Conservation (phyloP, 2,329 filamentous ascomycete genomes). For the Botrytis paeoniae region DNA sequence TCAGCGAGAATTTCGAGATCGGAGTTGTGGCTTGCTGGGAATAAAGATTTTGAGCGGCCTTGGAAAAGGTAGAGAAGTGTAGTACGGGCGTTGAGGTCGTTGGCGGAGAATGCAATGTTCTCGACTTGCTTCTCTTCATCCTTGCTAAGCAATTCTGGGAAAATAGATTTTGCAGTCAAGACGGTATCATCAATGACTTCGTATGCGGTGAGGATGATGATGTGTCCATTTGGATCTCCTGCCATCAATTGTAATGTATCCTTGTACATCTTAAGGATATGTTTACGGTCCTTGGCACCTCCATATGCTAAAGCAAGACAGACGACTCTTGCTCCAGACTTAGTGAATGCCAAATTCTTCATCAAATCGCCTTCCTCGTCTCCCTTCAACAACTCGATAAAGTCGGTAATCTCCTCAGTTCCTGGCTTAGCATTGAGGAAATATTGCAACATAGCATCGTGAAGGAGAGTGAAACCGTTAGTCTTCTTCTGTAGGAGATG, state of each 20-base stretch:
- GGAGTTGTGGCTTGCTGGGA: conserved; percentile 58
- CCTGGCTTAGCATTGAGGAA: conserved; percentile 76
- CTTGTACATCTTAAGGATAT: conserved; percentile 84
- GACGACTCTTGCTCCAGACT: conserved; percentile 77
- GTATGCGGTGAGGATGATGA: conserved; percentile 79
- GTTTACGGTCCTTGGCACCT: conserved; percentile 87
- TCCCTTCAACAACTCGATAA: conserved; percentile 84
- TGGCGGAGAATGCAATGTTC: conserved; percentile 62
- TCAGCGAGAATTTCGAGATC: conserved; percentile 73
- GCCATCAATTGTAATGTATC: conserved; percentile 85
- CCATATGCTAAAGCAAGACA: conserved; percentile 81
- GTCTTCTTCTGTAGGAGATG: conserved; percentile 93
- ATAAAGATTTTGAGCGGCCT: conserved; percentile 58
- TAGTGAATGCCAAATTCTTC: conserved; percentile 95
- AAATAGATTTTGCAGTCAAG: conserved; percentile 78
- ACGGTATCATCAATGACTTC: conserved; percentile 96
- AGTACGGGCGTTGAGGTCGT: conserved; percentile 61
- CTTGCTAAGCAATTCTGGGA: conserved; percentile 79
- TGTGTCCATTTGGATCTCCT: conserved; percentile 72
- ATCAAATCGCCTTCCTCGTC: conserved; percentile 87
- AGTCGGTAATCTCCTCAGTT: conserved; percentile 79
- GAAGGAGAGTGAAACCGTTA: conserved; percentile 94
- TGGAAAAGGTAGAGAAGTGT: conserved; percentile 81
- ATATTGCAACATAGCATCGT: conserved; percentile 98
- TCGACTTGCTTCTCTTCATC: conserved; percentile 59